Conservation (phyloP, 2,329 filamentous ascomycete species). For the Trichoderma sp. region DNA sequence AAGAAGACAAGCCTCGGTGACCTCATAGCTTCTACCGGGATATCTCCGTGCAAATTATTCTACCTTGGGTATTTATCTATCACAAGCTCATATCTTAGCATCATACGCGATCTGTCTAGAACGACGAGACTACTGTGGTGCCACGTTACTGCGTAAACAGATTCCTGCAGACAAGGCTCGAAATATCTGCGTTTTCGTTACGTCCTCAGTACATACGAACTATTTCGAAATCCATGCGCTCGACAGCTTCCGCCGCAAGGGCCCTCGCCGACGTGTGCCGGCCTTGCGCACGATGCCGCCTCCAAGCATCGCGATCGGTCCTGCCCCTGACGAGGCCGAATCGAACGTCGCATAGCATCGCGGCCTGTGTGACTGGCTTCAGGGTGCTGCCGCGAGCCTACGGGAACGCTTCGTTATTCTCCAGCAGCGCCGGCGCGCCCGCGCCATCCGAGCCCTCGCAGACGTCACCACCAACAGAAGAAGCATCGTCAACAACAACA, state of each 20-base stretch:
- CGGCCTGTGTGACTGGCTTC: background rate
- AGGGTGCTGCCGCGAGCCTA: background rate
- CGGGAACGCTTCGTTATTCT: background rate
- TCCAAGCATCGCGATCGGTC: constrained; percentile 36
- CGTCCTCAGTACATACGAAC: background rate
- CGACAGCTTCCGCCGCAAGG: constrained; percentile 32
- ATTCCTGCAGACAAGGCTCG: no score
- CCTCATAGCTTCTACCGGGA: constrained; percentile 15
- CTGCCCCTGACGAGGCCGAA: constrained; percentile 22
- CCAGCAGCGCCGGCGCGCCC: background rate
- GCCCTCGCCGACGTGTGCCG: constrained; percentile 38
- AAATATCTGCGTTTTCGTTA: background rate
- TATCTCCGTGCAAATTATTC: constrained; percentile 8
- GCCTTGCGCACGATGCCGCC: constrained; percentile 42
- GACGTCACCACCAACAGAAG: constrained; percentile 3
- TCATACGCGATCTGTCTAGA: no score
- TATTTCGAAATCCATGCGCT: constrained; percentile 34
- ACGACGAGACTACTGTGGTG: background rate
- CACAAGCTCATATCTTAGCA: no score
- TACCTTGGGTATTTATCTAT: no score
- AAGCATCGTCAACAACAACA: background rate
- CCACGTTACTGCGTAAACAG: background rate
- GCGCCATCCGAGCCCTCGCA: constrained; percentile 15
- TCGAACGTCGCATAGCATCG: background rate
- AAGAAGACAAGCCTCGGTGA: background rate